phyloP scores from a whole-genome alignment of 2,329 filamentous ascomycete species.

The Pyrenophora teres region DNA sequence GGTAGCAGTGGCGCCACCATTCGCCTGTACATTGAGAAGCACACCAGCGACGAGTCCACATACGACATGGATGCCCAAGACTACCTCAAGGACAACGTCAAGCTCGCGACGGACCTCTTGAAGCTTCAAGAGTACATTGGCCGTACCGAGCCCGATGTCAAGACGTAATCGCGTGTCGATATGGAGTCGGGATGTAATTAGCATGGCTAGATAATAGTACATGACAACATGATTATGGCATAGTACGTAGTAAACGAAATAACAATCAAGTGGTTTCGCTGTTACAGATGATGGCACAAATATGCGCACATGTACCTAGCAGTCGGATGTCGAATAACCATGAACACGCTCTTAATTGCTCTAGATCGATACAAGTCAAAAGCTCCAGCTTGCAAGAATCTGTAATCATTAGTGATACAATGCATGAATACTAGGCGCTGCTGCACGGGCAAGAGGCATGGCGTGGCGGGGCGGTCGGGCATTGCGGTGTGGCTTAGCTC shows the following conservation, averaged over 20 bases:
- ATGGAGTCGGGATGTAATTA: constrained; percentile 3
- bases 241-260: neutral
- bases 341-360: too few relatives aligned
- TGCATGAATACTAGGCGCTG: too few relatives aligned
- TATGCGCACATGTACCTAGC: too few relatives aligned
- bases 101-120: constrained; percentile 80
- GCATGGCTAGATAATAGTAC: constrained; percentile 2
- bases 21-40: constrained; percentile 94
- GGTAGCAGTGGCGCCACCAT: constrained; percentile 96
- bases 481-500: constrained; percentile 21
- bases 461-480: neutral
- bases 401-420: too few relatives aligned
- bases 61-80: constrained; percentile 87
- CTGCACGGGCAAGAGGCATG: constrained; percentile 4
- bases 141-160: constrained; percentile 91
- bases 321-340: too few relatives aligned
- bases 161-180: constrained; percentile 67
- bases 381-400: too few relatives aligned
- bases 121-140: constrained; percentile 94
- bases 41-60: constrained; percentile 78
- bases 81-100: constrained; percentile 88
- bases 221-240: constrained; percentile 2
- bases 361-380: too few relatives aligned
- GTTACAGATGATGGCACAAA: neutral
- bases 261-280: neutral